Base-by-base conservation (phyloP, 2,329 filamentous ascomycete genomes). In the Calonectria honghensis region DNA sequence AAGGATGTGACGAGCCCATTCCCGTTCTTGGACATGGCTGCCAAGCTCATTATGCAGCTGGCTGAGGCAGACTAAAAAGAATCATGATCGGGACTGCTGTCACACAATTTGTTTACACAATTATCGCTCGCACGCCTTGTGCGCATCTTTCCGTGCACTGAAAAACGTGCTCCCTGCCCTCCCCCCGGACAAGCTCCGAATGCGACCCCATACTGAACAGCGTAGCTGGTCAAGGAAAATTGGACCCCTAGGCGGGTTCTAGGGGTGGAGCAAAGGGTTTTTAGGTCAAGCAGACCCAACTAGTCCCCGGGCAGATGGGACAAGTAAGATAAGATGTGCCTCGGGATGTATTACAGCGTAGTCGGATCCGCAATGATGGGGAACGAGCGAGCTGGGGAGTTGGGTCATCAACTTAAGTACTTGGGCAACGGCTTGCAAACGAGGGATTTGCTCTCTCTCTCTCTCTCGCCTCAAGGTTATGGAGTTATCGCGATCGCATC, bases 1-100 rank as follows among this genome's bases (percentile, higher is more conserved):
- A 98, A 98, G 90, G 94, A 98, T 82, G 95, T 98, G 76, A 96
- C 95, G 57, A 97, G 95, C 83, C 96, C 97, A 35, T 98, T 98
- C 85, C 96, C 97, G 5, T 98, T 98, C 87, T 89, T 98, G 82
- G 96, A 98, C 86, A 94, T 98, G 85, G 96, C 96, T 37, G 96
- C 95, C 78, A 93, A 93, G 85, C 89, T 98, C 81, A 98, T 98
- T 80, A 96, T 98, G 87, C 96, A 98, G 87, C 88, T 98, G 83
- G 96, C 96, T 14, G 95, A 96, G 83, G 93, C 94, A 72, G 94
- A 95, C 80, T 91, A 86, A 84, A 68, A 65, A 52, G 35, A 48
- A 48, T 24, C 45, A 20, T 61, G 71, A 41, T 29, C 41, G 63
- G 45, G 61, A 63, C 32, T n/a, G 45, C 48, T 48, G 48, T 68